These are phyloP conservation scores for Trichoderma sp. DNA, from an alignment of 2,329 filamentous ascomycete species.

Conservation along the genomic window DNA sequence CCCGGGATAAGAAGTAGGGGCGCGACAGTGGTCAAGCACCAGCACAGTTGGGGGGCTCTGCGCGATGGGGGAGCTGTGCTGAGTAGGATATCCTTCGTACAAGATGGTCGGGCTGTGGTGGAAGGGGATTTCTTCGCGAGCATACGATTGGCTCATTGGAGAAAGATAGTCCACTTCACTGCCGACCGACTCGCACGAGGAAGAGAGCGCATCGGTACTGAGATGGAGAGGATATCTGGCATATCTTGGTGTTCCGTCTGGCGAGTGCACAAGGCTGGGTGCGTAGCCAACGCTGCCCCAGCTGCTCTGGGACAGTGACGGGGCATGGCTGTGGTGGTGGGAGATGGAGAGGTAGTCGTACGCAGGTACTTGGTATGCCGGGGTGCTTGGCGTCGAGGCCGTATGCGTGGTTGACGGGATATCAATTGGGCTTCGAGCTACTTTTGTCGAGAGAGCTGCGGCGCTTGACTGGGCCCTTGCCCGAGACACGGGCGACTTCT, in stretches of 20 bases:
- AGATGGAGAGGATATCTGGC: conserved; percentile 51
- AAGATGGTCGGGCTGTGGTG: conserved; percentile 58
- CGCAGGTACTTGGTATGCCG: conserved; percentile 38
- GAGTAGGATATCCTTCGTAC: conserved; percentile 57
- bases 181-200: conserved; percentile 61
- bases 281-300: conserved; percentile 55
- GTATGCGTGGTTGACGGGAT: conserved; percentile 37
- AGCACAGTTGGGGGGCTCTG: conserved; percentile 59
- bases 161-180: conserved; percentile 66
- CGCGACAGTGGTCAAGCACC: conserved; percentile 58
- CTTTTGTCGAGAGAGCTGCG: conserved; percentile 38
- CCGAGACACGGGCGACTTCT: conserved; percentile 50
- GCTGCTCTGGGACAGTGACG: conserved; percentile 45
- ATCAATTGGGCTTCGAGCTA: conserved; percentile 42
- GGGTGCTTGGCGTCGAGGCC: conserved; percentile 50
- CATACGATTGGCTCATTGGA: conserved; percentile 60
- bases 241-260: conserved; percentile 45
- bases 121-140: conserved; percentile 60
- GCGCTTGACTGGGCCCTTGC: conserved; percentile 51
- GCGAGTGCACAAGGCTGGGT: conserved; percentile 43
- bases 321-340: conserved; percentile 50
- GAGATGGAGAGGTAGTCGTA: conserved; percentile 58
- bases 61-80: conserved; percentile 55
- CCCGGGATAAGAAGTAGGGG: conserved; percentile 63
- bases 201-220: conserved; percentile 54